Evolutionary conservation across 768 basidiomycete genomes (phyloP), one percentile per base, ranked within the genome.

Genomic region (Heimioporus sp.): DNA sequence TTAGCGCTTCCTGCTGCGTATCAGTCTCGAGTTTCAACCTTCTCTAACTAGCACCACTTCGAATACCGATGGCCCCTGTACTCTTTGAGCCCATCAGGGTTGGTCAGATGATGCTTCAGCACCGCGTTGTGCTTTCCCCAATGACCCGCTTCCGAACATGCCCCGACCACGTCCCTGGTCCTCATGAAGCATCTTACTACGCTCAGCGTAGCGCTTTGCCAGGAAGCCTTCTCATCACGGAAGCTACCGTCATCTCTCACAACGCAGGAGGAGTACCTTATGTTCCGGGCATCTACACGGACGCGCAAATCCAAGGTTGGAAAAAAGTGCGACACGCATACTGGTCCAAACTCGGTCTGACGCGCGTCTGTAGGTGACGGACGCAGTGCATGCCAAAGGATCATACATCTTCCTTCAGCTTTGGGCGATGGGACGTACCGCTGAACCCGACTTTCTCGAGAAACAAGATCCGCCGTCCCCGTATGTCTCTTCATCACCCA

Each of bases 351-450:
- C 11, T 5, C 28, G 11, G 8, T n/a, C 12, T n/a, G 13, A 46
- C 34, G 6, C 19, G 31, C 45, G 34, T 39, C 13, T 37, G 6
- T 40, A 83, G 80, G 63, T 90, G 15, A 78, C 77, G 15, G 74
- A 79, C 17, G 76, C 73, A 0, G 82, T 85, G 0, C 85, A 86
- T 57, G 74, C 72, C 2, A 72, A 76, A 43, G 75, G 75, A 4
- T 78, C 74, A 0, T 75, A 66, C 58, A 73, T 79, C 51, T 75
- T 63, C 56, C 47, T 70, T 16, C 79, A 80, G 58, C 65, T 77
- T 2, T 80, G 82, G 73, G 80, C 83, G 0, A 60, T 81, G 7
- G 87, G 87, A 0, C 78, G 84, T 2, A 54, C 72, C 0, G 79
- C 80, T 0, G 48, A 65, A 5, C 54, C 67, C 3, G 57, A 58